Percentiles rank a stretch among this genome's conserved stretches.
Evolutionary conservation across 495 filamentous ascomycete species (phyloP).

Genomic region (Aspergillus sparsus): DNA sequence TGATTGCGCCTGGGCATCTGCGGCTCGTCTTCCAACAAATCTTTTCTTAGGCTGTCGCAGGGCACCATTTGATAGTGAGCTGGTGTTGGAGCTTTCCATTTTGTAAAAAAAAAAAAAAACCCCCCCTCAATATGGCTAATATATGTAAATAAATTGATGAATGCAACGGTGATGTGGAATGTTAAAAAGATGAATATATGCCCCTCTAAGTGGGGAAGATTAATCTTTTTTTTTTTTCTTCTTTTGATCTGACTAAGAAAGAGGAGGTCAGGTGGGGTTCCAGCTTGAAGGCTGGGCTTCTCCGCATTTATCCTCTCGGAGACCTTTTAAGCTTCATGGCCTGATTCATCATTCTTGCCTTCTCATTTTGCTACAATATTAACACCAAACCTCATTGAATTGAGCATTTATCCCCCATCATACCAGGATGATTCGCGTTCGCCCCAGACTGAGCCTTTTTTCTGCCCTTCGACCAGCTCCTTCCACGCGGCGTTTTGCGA

Average conservation of each 20-base stretch:
- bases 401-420: not conserved
- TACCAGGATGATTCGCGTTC: conserved; percentile 29
- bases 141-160: not conserved
- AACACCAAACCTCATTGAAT: not conserved
- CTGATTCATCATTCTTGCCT: conserved; percentile 9
- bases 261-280: conserved; percentile 24
- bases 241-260: conserved; percentile 11
- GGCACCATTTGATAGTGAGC: conserved; percentile 16
- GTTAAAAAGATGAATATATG: not conserved
- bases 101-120: not conserved
- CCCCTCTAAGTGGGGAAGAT: conserved; percentile 21
- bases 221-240: conserved; percentile 1
- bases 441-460: conserved; percentile 31
- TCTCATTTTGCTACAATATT: not conserved
- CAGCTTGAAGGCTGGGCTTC: conserved; percentile 19
- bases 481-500: conserved; percentile 39
- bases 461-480: conserved; percentile 36
- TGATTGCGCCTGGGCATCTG: conserved; percentile 52
- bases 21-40: conserved; percentile 72
- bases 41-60: conserved; percentile 67
- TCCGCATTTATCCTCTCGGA: conserved; percentile 27
- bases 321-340: conserved; percentile 8
- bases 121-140: no score
- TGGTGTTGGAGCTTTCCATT: conserved; percentile 22
- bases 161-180: conserved; percentile 1